Evolutionary conservation across 345 rosid species (phyloP), one percentile per base, ranked within the genome.

Genomic region (Melaleuca quinquenervia): DNA sequence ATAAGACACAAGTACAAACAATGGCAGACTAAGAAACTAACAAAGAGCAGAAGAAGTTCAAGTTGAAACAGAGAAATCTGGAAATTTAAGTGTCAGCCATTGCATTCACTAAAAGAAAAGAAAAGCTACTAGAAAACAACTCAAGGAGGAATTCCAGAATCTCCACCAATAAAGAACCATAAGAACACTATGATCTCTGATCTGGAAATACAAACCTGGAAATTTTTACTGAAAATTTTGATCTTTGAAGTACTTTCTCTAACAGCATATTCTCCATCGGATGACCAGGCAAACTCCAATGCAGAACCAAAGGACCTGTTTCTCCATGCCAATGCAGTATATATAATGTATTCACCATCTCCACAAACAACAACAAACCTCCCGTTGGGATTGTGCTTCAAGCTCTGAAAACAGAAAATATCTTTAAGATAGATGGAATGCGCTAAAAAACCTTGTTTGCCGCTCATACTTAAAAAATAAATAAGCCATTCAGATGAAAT

Each of bases 321-420:
- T 92, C 99, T 96, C 99, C 99, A 98, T 48, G 99, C 99, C 85
- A 98, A 87, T 88, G 99, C 99, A 10, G 99, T 98, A 86, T 98
- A 98, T 88, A 96, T 98, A 85, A 98, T 95, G 89, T 94, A 98
- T 88, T 98, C 99, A 51, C 99, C 99, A 89, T 96, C 99, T 88
- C 99, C 99, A 88, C 99, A 96, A 75, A 98, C 99, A 82, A 95
- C 99, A 84, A 98, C 99, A 87, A 95, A 98, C 90, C 99, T 92
- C 87, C 99, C 98, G 85, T 96, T 98, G 64, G 99, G 99, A 83
- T 98, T 96, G 93, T 98, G 99, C 93, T 93, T 98, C 88, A 98
- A 91, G 90, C 96, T 98, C 99, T 98, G 93, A 52, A 82, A 84
- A 44, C 13, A 88, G 50, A 11, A 84, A 70, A 70, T 70, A 20